A percentile compares a stretch with the other conserved stretches of the same genome.
Conservation (phyloP, 805 yeast species). For the Candida oleophila region DNA sequence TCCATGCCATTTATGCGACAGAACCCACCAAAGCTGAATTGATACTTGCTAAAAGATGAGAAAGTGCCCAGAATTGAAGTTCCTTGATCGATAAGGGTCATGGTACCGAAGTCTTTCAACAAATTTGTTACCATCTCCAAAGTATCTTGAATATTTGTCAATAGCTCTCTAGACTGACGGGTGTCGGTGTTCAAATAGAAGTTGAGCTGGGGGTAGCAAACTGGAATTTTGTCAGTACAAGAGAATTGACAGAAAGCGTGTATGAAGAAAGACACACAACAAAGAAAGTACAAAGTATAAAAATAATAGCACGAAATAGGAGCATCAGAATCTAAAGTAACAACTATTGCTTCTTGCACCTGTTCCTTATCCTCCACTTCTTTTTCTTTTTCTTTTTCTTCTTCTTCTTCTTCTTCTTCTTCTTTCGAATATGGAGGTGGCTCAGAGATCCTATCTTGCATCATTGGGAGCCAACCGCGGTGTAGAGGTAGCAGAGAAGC, state of each 20-base stretch:
- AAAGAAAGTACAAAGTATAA: constrained; percentile 9
- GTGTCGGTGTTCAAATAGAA: constrained; percentile 39
- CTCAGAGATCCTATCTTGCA: background rate
- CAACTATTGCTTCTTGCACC: too few species aligned
- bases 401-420: background rate
- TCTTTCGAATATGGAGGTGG: constrained; percentile 1
- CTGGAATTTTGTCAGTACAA: constrained; percentile 9
- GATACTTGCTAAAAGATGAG: constrained; percentile 39
- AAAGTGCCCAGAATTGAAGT: constrained; percentile 42
- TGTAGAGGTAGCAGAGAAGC: too few species aligned
- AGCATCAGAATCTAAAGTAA: too few species aligned
- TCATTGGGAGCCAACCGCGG: too few species aligned
- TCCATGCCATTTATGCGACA: constrained; percentile 36
- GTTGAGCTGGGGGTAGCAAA: constrained; percentile 44
- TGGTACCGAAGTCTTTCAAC: constrained; percentile 42
- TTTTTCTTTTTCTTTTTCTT: background rate
- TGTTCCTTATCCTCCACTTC: too few species aligned
- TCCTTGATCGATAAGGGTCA: background rate
- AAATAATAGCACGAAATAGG: background rate
- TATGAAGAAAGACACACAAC: constrained; percentile 31
- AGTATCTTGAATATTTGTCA: constrained; percentile 38
- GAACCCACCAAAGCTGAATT: constrained; percentile 48
- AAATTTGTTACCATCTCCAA: constrained; percentile 44
- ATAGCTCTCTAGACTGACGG: constrained; percentile 28
- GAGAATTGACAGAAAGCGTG: constrained; percentile 16